Evolutionary conservation across 2,329 filamentous ascomycete genomes (phyloP), one percentile per base, ranked within the genome.

Genomic region (Colletotrichum sp.): DNA sequence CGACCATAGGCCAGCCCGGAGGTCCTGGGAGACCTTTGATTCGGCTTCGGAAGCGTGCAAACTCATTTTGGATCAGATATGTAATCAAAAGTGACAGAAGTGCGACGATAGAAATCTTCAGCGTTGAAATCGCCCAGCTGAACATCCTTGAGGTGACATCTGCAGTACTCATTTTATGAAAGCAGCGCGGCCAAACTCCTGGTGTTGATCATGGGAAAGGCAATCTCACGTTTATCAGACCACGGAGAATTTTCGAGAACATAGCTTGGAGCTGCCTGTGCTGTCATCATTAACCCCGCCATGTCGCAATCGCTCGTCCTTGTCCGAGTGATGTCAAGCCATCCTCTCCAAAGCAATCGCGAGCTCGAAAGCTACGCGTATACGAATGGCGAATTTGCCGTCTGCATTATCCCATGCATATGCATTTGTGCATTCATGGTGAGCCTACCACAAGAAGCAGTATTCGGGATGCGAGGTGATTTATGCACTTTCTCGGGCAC

Each of bases 1-100:
- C 76, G 2, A 78, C 76, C 3, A 78, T 34, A 12, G 74, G 77
- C 39, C 39, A 74, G 22, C 77, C 76, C 27, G 32, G 27, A 12
- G 77, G 77, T 8, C 76, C 77, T 11, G 76, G 76, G 6, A 78
- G 68, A 22, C 75, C 68, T 22, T 30, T 65, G 9, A 78, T 73
- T 15, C 64, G 63, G 27, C 15, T 28, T 15, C 16, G 59, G n/a
- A 72, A 74, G 15, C 76, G 64, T 9, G 39, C 5, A 19, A 74
- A 2, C 25, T 78, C 77, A 60, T 75, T 77, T 19, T 73, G 65
- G 2, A 63, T 5, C 2, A 73, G 15, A 39, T 57, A 64, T 4
- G 39, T n/a, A 3, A 63, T 7, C 7, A 57, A 7, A 36, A 69
- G 3, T 8, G 55, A 12, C 13, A 34, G 19, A 25, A 68, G 3